Evolutionary conservation across 768 basidiomycete species (phyloP).

Genomic region (Termitomyces sp.): DNA sequence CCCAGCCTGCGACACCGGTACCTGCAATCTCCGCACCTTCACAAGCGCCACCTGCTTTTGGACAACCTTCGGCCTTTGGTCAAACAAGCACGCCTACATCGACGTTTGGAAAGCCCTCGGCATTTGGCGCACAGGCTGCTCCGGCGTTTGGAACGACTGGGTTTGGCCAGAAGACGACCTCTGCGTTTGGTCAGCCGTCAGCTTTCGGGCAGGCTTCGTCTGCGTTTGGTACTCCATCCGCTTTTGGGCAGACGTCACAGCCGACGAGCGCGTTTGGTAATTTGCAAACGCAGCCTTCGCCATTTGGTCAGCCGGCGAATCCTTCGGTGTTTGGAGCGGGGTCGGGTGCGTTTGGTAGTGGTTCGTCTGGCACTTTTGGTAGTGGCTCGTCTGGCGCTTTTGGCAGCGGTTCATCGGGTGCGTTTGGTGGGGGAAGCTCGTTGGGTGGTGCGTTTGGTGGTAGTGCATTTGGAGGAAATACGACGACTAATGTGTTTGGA

Average conservation of each 20-base stretch:
- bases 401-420: conserved; percentile 10
- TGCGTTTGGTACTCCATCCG: conserved; percentile 7
- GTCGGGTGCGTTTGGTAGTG: neutral
- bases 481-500: conserved; percentile 21
- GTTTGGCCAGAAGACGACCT: conserved; percentile 1
- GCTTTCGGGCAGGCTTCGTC: conserved; percentile 6
- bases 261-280: conserved; percentile 19
- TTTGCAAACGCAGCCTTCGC: conserved; percentile 2
- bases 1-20: conserved; percentile 11
- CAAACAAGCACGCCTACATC: conserved; percentile 14
- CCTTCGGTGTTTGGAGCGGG: conserved; percentile 4
- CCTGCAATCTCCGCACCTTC: neutral
- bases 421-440: neutral
- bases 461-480: conserved; percentile 8
- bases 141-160: conserved; percentile 22
- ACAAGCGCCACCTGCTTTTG: conserved; percentile 16
- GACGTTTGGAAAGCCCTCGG: conserved; percentile 27
- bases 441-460: conserved; percentile 20
- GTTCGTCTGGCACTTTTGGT: conserved; percentile 17
- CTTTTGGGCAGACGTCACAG: conserved; percentile 23
- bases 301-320: conserved; percentile 12
- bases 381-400: conserved; percentile 13
- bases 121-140: conserved; percentile 7
- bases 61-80: conserved; percentile 16
- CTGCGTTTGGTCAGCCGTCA: conserved; percentile 25